Conservation (phyloP, 2,329 filamentous ascomycete genomes). For the Aureobasidium sp. region DNA sequence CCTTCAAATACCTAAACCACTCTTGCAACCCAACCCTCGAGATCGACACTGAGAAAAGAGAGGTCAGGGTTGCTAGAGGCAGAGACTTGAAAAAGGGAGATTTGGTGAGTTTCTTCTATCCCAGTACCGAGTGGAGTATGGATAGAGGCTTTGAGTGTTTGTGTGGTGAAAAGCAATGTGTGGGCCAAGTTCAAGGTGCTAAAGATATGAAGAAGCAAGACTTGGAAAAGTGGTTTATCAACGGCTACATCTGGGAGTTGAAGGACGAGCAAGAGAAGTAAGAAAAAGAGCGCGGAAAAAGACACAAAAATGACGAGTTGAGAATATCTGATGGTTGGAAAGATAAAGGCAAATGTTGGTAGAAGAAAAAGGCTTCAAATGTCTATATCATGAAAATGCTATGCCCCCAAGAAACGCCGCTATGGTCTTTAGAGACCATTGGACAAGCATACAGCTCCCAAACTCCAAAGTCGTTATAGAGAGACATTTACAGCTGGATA, state of each 20-base stretch:
- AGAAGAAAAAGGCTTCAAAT: background rate
- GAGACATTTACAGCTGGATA: slow-evolving; percentile 57
- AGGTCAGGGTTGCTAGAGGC: slow-evolving; percentile 22
- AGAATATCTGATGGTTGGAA: background rate
- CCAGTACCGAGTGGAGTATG: slow-evolving; percentile 42
- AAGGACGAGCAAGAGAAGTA: background rate
- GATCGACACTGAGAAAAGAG: slow-evolving; percentile 35
- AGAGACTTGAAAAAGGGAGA: slow-evolving; percentile 33
- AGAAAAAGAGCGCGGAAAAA: too few species aligned
- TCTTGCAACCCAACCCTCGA: slow-evolving; percentile 44
- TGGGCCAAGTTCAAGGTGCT: slow-evolving; percentile 32
- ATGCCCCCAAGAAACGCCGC: background rate
- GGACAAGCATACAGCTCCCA: background rate
- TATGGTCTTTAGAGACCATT: background rate
- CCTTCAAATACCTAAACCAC: slow-evolving; percentile 50
- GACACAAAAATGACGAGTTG: background rate
- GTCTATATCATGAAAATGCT: background rate
- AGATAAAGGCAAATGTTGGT: background rate
- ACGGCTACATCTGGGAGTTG: slow-evolving; percentile 31
- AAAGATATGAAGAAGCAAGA: slow-evolving; percentile 26
- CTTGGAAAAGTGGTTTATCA: slow-evolving; percentile 33
- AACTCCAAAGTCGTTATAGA: background rate
- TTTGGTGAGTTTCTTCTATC: slow-evolving; percentile 40
- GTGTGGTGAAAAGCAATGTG: slow-evolving; percentile 31
- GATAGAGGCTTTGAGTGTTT: slow-evolving; percentile 37